Evolutionary conservation across 2,329 filamentous ascomycete species (phyloP).

Genomic region (Talaromyces atroroseus): DNA sequence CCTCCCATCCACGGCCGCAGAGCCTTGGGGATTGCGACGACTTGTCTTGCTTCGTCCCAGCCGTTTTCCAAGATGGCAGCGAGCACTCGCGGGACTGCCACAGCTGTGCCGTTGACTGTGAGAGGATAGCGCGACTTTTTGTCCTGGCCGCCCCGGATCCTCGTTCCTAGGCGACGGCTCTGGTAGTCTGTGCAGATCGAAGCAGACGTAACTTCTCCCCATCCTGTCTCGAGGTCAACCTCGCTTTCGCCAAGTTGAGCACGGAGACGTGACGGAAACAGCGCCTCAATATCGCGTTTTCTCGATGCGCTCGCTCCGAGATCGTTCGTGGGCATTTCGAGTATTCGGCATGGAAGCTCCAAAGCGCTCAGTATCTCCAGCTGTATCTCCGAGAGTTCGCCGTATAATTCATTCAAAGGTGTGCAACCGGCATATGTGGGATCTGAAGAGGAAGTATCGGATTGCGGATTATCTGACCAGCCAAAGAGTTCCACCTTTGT

Average conservation of each 20-base stretch:
- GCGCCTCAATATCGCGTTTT: constrained; percentile 91
- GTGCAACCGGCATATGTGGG: constrained; percentile 9
- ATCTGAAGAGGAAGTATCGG: constrained; percentile 15
- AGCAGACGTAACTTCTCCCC: constrained; percentile 88
- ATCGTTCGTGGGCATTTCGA: constrained; percentile 87
- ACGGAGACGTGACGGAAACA: constrained; percentile 71
- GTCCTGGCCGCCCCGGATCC: constrained; percentile 50
- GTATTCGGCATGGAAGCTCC: constrained; percentile 75
- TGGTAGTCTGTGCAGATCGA: constrained; percentile 96
- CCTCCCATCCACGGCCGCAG: constrained; percentile 82
- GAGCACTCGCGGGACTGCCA: constrained; percentile 83
- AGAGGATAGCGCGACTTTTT: constrained; percentile 65
- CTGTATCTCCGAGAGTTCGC: constrained; percentile 83
- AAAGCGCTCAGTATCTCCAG: constrained; percentile 73
- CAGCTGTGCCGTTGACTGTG: constrained; percentile 88
- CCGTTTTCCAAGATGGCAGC: constrained; percentile 87
- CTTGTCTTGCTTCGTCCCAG: constrained; percentile 66
- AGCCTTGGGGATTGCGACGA: constrained; percentile 71
- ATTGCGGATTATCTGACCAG: constrained; percentile 62
- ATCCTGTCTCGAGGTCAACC: constrained; percentile 55
- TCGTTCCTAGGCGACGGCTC: constrained; percentile 71
- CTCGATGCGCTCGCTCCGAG: constrained; percentile 81
- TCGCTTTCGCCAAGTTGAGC: constrained; percentile 3
- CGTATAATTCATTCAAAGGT: constrained; percentile 53
- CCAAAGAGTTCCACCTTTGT: constrained; percentile 98